These are phyloP conservation scores for Aureobasidium sp. DNA, from an alignment of 2,329 filamentous ascomycete species.

Conservation along the genomic window DNA sequence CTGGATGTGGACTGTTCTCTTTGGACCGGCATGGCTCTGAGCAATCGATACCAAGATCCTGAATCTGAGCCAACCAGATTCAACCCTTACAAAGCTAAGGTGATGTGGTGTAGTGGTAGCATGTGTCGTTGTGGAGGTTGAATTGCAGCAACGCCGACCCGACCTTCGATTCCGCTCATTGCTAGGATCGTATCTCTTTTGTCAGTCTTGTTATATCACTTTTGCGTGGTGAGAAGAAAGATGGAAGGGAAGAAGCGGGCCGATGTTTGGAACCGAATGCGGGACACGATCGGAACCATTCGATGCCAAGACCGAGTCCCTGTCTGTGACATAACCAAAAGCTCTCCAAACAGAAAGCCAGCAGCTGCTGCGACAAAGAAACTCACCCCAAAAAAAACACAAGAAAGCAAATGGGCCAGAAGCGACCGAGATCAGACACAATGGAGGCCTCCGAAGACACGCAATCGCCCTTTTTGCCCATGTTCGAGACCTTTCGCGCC, in stretches of 20 bases:
- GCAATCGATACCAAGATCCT: no score
- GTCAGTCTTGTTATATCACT: background rate
- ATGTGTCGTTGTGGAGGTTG: no score
- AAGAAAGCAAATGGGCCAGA: slow-evolving; percentile 17
- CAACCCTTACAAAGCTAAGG: no score
- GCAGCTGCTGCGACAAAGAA: background rate
- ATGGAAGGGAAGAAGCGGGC: background rate
- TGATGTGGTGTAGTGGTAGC: no score
- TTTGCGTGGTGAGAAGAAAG: background rate
- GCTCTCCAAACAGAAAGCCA: background rate
- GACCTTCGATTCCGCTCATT: background rate
- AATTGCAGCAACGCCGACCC: no score
- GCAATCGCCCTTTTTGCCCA: slow-evolving; percentile 45
- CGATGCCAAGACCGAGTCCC: background rate
- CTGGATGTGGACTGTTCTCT: no score
- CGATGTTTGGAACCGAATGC: background rate
- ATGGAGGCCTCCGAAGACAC: slow-evolving; percentile 16
- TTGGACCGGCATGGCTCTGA: background rate
- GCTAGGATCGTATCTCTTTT: background rate
- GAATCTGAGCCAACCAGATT: background rate
- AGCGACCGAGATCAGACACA: slow-evolving; percentile 16
- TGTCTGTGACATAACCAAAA: slow-evolving; percentile 5
- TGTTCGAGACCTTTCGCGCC: slow-evolving; percentile 79
- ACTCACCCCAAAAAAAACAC: background rate
- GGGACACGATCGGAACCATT: background rate